Evolutionary conservation across 768 basidiomycete species (phyloP), one percentile per base, ranked within the genome.

Genomic region (Lepiota brunneoincarnata): DNA sequence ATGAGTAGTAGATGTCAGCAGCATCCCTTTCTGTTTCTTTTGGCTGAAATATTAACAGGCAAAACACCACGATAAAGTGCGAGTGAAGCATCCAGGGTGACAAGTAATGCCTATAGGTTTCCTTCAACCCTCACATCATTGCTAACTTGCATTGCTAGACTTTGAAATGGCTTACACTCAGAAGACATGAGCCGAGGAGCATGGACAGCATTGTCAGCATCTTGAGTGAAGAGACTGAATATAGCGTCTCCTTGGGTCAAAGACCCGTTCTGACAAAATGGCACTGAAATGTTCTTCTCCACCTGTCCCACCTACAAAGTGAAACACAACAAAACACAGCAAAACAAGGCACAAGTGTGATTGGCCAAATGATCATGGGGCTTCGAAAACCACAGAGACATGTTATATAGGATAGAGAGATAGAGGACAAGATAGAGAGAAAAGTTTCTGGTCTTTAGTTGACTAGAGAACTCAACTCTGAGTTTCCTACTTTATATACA

Each of bases 81-180:
- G 49, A 42, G 67, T 47, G 9, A 14, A 15, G 18, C n/a, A 15
- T 28, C 3, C 26, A 4, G 26, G 7, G 26, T 7, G 26, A 31
- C 11, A 31, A 31, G 11, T 26, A 14, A 18, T 10, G 12, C 18
- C n/a, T n/a, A n/a, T n/a, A n/a, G n/a, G n/a, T n/a, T n/a, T n/a
- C 20, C n/a, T 10, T 36, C 14, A 31, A 18, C 60, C 45, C 31
- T 31, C 18, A 9, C 36, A 70, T 71, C 64, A 23, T 15, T 49
- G 42, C 39, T 59, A 7, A 58, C 46, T 41, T 58, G 53, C 24
- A 75, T 23, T n/a, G 42, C 70, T 72, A 75, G 74, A 75, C 56
- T 85, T 86, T 62, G 84, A 85, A 59, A 77, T 86, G 64, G 70
- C 75, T 20, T 86, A 83, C 60, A 80, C 81, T 7, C 75, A 72